Evolutionary conservation across 176 grass and related monocot genomes (phyloP), one percentile per base, ranked within the genome.

Genomic region (Elaeis guineensis): DNA sequence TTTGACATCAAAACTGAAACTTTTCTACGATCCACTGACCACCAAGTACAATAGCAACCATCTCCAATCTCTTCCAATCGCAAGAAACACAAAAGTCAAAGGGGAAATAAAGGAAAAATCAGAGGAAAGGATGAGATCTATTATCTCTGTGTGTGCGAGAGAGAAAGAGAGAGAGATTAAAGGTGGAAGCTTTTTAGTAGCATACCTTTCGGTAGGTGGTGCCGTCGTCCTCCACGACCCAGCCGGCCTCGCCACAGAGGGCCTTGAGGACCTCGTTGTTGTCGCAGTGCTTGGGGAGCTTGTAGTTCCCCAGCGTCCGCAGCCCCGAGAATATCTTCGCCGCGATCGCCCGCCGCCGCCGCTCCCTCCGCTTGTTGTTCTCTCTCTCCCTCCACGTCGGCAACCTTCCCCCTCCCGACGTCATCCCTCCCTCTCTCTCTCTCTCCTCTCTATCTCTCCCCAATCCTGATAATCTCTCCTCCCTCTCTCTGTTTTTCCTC

Each of bases 321-420:
- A 69, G 32, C 16, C 67, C 67, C 3, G 67, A 23, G 54, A 69
- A 69, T 14, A 69, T 58, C 67, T 69, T 69, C 6, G 67, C 67
- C 30, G 67, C 67, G 51, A 69, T 58, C 67, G 67, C 67, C 30
- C 67, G 53, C 26, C 67, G 53, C 32, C 67, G 53, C 67, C 67
- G 53, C 67, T 69, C 67, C 67, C 67, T 35, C 67, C 67, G 2
- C 67, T 69, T 69, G 54, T 69, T 69, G 67, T 69, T 69, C 54
- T 69, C 67, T 29, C 67, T 69, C 67, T 69, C 67, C 53, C 49
- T 69, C 67, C 54, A 58, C 54, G 67, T 69, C 54, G 67, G 54
- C 53, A 49, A 30, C 67, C 67, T 16, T 18, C 67, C 54, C 23
- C 25, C 67, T 58, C 67, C 67, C 19, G 54, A 26, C 30, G 54